Percentiles rank a stretch among this genome's conserved stretches.
Conservation (phyloP, 2,329 filamentous ascomycete species). For the Fusarium sp. region DNA sequence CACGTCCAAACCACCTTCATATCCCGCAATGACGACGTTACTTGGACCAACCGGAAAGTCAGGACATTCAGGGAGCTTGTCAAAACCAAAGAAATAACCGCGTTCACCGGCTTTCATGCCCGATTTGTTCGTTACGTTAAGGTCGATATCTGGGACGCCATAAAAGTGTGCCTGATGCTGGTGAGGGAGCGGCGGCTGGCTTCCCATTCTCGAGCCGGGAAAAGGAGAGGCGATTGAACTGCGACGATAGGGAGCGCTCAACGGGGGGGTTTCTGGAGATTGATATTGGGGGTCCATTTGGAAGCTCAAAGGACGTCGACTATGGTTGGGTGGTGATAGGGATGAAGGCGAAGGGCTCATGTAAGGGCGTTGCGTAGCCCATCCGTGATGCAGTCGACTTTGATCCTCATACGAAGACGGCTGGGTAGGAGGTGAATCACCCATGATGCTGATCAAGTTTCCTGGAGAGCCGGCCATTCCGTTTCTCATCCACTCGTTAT, state of each 20-base stretch:
- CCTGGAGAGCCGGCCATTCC: constrained; percentile 66
- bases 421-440: constrained; percentile 68
- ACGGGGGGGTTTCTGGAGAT: constrained; percentile 58
- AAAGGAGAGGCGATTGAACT: constrained; percentile 68
- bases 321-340: constrained; percentile 55
- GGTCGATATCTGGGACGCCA: constrained; percentile 79
- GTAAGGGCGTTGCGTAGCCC: constrained; percentile 63
- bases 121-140: constrained; percentile 71
- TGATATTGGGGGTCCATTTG: constrained; percentile 66
- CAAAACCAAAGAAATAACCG: constrained; percentile 87
- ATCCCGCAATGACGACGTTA: constrained; percentile 82
- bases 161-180: constrained; percentile 85
- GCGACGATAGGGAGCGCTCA: constrained; percentile 57
- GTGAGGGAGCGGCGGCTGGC: constrained; percentile 79
- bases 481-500: constrained; percentile 62
- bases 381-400: constrained; percentile 59
- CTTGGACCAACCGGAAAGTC: constrained; percentile 62
- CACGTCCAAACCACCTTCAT: constrained; percentile 84
- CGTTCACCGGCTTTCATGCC: constrained; percentile 75
- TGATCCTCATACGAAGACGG: constrained; percentile 68
- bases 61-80: constrained; percentile 71
- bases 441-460: constrained; percentile 66
- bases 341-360: constrained; percentile 63
- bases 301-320: constrained; percentile 67
- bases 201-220: constrained; percentile 59